These are phyloP conservation scores for Salix brachista DNA, from an alignment of 345 rosid genomes.

Conservation along the genomic window DNA sequence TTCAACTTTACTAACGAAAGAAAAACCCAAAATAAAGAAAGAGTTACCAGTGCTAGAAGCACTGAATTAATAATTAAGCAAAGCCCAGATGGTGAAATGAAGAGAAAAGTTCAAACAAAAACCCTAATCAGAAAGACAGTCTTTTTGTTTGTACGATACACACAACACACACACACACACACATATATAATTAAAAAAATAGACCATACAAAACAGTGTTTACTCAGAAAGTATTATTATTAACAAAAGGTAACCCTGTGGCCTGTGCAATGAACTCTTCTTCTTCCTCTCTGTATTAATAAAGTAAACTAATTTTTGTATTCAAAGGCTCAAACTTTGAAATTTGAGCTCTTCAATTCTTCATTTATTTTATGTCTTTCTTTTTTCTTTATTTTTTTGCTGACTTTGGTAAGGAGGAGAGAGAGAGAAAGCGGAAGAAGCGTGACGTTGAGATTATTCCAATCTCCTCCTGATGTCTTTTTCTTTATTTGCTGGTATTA, in stretches of 20 bases:
- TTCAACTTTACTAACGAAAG: neutral
- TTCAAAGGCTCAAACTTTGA: slow-evolving; percentile 23
- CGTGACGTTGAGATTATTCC: slow-evolving; percentile 29
- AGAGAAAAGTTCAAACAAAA: slow-evolving; percentile 5
- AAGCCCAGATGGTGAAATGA: neutral
- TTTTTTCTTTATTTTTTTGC: neutral
- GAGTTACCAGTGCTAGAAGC: neutral
- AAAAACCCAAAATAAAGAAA: neutral
- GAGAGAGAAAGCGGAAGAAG: neutral
- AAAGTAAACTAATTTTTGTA: neutral
- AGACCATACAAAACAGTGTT: neutral
- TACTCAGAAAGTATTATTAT: neutral
- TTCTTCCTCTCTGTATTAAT: neutral
- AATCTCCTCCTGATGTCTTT: slow-evolving; percentile 13
- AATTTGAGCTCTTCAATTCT: slow-evolving; percentile 12
- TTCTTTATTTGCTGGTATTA: slow-evolving; percentile 3
- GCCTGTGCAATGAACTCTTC: neutral
- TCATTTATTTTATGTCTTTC: neutral
- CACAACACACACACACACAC: neutral
- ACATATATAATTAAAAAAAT: no score
- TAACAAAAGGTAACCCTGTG: neutral
- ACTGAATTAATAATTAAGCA: neutral
- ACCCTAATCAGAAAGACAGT: slow-evolving; percentile 10
- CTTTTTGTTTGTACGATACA: neutral
- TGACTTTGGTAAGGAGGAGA: slow-evolving; percentile 9